Percentiles rank a stretch among this genome's conserved stretches.
Conservation (phyloP, 1,284 basidiomycete genomes). For the Fomitopsis schrenkii region DNA sequence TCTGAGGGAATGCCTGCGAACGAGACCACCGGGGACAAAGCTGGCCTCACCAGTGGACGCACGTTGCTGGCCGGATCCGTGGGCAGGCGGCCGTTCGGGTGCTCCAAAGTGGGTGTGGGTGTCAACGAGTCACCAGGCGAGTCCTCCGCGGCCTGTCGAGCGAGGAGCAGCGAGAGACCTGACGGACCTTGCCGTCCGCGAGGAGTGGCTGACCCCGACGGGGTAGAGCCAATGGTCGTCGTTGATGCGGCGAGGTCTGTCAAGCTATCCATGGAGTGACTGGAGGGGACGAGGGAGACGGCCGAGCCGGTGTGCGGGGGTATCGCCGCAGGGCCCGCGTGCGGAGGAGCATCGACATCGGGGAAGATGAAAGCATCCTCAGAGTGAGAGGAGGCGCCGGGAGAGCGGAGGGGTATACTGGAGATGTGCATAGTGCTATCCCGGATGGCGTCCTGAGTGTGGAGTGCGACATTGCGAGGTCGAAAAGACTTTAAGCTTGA, state of each 20-base stretch:
- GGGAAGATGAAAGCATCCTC: slow-evolving; percentile 39
- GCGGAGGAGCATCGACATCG: slow-evolving; percentile 14
- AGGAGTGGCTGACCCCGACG: slow-evolving; percentile 20
- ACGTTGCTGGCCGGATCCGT: background rate
- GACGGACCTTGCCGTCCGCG: slow-evolving; percentile 27
- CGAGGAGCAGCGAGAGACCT: slow-evolving; percentile 37
- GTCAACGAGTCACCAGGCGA: slow-evolving; percentile 8
- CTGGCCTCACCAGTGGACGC: background rate
- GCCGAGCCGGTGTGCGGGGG: slow-evolving; percentile 24
- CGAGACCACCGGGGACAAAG: background rate
- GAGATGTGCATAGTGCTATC: slow-evolving; percentile 63
- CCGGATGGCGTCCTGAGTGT: slow-evolving; percentile 61
- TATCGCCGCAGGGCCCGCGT: slow-evolving; percentile 8
- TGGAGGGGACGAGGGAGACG: slow-evolving; percentile 22
- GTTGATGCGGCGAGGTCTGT: slow-evolving; percentile 29
- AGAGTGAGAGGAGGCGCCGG: slow-evolving; percentile 11
- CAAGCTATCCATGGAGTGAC: slow-evolving; percentile 17
- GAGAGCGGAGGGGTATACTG: slow-evolving; percentile 39
- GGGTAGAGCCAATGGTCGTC: slow-evolving; percentile 27
- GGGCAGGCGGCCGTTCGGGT: background rate
- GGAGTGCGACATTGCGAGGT: slow-evolving; percentile 27
- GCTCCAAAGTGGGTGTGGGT: slow-evolving; percentile 8
- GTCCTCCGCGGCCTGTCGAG: slow-evolving; percentile 20
- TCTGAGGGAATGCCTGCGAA: background rate
- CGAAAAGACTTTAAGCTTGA: slow-evolving; percentile 25